These are phyloP conservation scores for Arthrobotrys pseudoclavata DNA, from an alignment of 2,329 filamentous ascomycete species.

Conservation along the genomic window DNA sequence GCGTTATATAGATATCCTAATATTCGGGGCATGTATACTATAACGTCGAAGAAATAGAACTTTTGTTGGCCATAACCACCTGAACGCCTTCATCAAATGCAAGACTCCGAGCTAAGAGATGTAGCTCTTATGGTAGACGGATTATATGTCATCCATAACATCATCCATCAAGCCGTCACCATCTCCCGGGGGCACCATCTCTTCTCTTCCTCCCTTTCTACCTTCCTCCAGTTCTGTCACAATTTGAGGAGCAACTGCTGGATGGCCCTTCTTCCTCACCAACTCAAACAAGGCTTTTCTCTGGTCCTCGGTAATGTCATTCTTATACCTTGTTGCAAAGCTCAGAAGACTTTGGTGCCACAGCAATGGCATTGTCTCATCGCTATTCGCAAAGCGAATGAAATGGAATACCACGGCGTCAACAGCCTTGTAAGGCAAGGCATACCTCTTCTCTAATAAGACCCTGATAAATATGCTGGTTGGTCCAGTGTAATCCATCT, in stretches of 20 bases:
- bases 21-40: background rate
- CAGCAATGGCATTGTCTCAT: constrained; percentile 83
- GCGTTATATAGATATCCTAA: too few species aligned
- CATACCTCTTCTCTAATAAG: constrained; percentile 96
- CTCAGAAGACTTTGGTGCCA: constrained; percentile 95
- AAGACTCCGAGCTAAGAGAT: background rate
- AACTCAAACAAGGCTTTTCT: constrained; percentile 90
- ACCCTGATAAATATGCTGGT: constrained; percentile 96
- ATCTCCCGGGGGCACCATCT: constrained; percentile 47
- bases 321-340: constrained; percentile 93
- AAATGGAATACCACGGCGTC: constrained; percentile 98
- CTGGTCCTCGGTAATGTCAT: constrained; percentile 96
- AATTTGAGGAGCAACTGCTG: constrained; percentile 84
- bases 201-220: constrained; percentile 36
- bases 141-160: constrained; percentile 57
- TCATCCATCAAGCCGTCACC: constrained; percentile 58
- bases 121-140: background rate
- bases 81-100: constrained; percentile 44
- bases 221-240: constrained; percentile 56
- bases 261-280: constrained; percentile 85
- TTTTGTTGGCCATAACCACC: constrained; percentile 10
- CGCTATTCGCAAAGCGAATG: constrained; percentile 82
- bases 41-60: background rate
- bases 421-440: constrained; percentile 92
- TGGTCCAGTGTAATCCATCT: constrained; percentile 92